Percentiles rank a stretch among this genome's conserved stretches.
phyloP scores from a whole-genome alignment of 2,329 filamentous ascomycete genomes.

The Fusarium pininemorale region DNA sequence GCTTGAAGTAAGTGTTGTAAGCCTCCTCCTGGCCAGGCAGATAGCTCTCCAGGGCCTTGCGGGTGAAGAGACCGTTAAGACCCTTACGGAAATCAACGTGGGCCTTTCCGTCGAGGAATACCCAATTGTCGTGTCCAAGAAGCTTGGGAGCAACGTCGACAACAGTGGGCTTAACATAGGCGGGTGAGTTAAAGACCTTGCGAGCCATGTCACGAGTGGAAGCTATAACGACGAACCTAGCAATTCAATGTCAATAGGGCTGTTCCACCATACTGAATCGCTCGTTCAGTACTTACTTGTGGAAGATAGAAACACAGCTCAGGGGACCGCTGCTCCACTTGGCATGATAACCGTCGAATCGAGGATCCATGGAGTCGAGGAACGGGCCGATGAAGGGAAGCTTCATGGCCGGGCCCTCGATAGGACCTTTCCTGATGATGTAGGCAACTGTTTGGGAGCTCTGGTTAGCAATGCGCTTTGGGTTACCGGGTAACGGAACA shows the following conservation, averaged over 20 bases:
- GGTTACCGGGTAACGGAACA: not conserved
- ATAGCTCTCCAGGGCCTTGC: conserved; percentile 85
- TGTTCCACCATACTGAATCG: not conserved
- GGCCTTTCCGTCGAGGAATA: conserved; percentile 93
- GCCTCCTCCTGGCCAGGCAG: conserved; percentile 93
- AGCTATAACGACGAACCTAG: conserved; percentile 94
- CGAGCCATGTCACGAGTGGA: conserved; percentile 94
- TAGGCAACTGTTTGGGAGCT: conserved; percentile 70
- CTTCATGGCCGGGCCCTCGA: conserved; percentile 79
- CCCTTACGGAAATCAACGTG: conserved; percentile 98
- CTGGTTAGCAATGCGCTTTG: conserved; percentile 31
- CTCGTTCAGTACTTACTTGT: conserved; percentile 74
- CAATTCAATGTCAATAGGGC: conserved; percentile 10
- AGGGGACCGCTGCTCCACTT: conserved; percentile 93
- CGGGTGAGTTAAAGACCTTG: conserved; percentile 95
- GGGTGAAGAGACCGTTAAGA: conserved; percentile 92
- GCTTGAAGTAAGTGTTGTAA: conserved; percentile 85
- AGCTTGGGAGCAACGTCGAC: conserved; percentile 95
- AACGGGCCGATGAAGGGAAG: conserved; percentile 95
- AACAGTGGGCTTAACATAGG: conserved; percentile 93
- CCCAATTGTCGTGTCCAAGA: conserved; percentile 91
- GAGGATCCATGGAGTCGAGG: conserved; percentile 88
- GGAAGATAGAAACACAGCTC: conserved; percentile 98
- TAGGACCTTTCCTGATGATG: conserved; percentile 77
- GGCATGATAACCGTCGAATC: conserved; percentile 87